Evolutionary conservation across 495 filamentous ascomycete genomes (phyloP).

Genomic region (Aspergillus sclerotiicarbonarius): DNA sequence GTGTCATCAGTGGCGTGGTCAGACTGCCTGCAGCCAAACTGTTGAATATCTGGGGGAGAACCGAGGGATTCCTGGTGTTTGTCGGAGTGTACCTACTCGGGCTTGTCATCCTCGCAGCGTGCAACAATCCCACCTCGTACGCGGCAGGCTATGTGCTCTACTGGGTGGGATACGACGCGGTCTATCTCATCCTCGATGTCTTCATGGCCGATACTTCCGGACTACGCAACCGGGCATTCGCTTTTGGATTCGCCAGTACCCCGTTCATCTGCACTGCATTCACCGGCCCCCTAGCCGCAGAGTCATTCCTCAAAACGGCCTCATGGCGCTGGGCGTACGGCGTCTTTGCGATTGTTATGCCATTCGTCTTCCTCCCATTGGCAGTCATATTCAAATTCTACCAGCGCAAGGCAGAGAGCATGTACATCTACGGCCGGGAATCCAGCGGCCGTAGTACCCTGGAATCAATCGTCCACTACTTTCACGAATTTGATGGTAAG

Average conservation of each 20-base stretch:
- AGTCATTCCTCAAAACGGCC: slow-evolving; percentile 44
- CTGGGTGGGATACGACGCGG: slow-evolving; percentile 55
- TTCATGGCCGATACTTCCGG: slow-evolving; percentile 66
- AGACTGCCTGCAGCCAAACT: slow-evolving; percentile 68
- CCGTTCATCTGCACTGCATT: slow-evolving; percentile 55
- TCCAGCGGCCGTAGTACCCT: slow-evolving; percentile 43
- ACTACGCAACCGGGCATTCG: slow-evolving; percentile 59
- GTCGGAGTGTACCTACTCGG: slow-evolving; percentile 38
- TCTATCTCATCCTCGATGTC: slow-evolving; percentile 55
- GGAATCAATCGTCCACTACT: slow-evolving; percentile 51
- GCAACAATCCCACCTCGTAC: slow-evolving; percentile 43
- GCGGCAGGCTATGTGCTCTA: slow-evolving; percentile 55
- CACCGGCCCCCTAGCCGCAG: slow-evolving; percentile 31
- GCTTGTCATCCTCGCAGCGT: slow-evolving; percentile 46
- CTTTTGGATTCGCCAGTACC: slow-evolving; percentile 58
- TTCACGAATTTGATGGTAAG: slow-evolving; percentile 58
- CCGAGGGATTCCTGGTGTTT: slow-evolving; percentile 50
- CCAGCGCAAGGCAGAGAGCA: slow-evolving; percentile 54
- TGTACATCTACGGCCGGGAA: slow-evolving; percentile 32
- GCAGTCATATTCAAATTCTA: slow-evolving; percentile 51
- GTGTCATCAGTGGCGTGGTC: slow-evolving; percentile 62
- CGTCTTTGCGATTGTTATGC: slow-evolving; percentile 57
- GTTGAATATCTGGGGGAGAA: slow-evolving; percentile 63
- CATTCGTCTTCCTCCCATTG: slow-evolving; percentile 51
- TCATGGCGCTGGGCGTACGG: slow-evolving; percentile 66